Evolutionary conservation across 352 stramenopile species (phyloP), one percentile per base, ranked within the genome.

Genomic region (Globisporangium recalcitrans): DNA sequence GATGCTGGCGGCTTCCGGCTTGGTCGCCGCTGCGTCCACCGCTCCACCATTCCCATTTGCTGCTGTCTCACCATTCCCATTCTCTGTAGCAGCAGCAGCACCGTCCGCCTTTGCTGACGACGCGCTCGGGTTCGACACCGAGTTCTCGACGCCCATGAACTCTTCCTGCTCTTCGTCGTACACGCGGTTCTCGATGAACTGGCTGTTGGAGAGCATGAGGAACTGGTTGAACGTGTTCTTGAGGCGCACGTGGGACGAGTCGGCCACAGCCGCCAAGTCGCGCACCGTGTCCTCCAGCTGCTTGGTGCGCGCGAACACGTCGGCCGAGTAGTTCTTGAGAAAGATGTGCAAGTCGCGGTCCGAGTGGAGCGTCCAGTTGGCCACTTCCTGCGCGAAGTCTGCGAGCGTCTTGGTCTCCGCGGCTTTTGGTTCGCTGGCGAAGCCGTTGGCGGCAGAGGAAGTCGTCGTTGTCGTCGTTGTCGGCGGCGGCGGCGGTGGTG

Each of bases 141-240:
- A 48, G 3, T 53, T 67, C n/a, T 75, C 78, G 3, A 67, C 58
- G 46, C 65, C 71, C 19, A 81, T 84, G 46, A 85, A 74, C 64
- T 91, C 80, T 21, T 92, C 84, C 59, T 93, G 85, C 49, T 94
- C 85, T 48, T 94, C 84, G 66, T 94, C 87, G 69, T 94, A 94
- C 47, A 95, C 86, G 65, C 86, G 86, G 66, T 94, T 94, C 65
- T 95, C 87, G 46, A 95, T 91, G 62, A 95, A 95, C 71, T 95
- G 87, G 60, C 81, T 95, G 68, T 95, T 90, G 13, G 72, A 88
- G 21, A 93, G 74, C 84, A 92, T 82, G 16, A 95, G 75, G 63
- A 95, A 95, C 74, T 90, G 71, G 69, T 93, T 95, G 63, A 94
- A 90, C 32, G 83, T 88, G 73, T 95, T 95, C 22, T 80, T 77